A percentile compares a stretch with the other conserved stretches of the same genome.
Evolutionary conservation across 2,329 filamentous ascomycete species (phyloP).

Genomic region (Zymoseptoria tritici): DNA sequence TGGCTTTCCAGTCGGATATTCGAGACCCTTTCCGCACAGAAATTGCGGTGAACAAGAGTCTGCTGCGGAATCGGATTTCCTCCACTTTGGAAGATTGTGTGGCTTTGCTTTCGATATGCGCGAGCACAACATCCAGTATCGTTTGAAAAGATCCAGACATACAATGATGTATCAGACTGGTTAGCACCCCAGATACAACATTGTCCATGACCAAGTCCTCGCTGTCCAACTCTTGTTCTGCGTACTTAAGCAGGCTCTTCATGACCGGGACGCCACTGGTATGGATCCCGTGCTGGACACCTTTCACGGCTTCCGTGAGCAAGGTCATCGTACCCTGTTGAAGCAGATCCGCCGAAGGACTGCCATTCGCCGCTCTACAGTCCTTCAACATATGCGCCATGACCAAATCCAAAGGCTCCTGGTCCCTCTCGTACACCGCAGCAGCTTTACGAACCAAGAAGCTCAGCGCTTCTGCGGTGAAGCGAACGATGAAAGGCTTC

Average conservation of each 20-base stretch:
- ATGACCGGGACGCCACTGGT: conserved; percentile 50
- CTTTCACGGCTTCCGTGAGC: conserved; percentile 73
- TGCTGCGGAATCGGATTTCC: conserved; percentile 35
- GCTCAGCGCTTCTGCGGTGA: conserved; percentile 89
- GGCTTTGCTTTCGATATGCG: conserved; percentile 37
- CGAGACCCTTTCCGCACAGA: conserved; percentile 76
- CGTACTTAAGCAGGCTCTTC: conserved; percentile 39
- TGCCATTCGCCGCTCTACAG: conserved; percentile 44
- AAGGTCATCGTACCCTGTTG: conserved; percentile 85
- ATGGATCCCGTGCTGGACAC: conserved; percentile 52
- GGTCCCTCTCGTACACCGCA: conserved; percentile 65
- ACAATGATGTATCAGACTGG: conserved; percentile 76
- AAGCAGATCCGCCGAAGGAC: conserved; percentile 53
- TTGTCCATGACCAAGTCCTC: conserved; percentile 32
- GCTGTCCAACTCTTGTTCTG: conserved; percentile 9
- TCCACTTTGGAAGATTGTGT: conserved; percentile 26
- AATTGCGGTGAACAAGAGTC: conserved; percentile 60
- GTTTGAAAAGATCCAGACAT: conserved; percentile 65
- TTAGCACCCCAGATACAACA: conserved; percentile 67
- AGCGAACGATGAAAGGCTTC: conserved; percentile 80
- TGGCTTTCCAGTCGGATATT: conserved; percentile 61
- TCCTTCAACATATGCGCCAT: conserved; percentile 65
- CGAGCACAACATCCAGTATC: conserved; percentile 55
- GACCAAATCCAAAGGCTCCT: conserved; percentile 60
- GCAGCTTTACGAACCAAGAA: conserved; percentile 89